These are phyloP conservation scores for Hypoxylon sp. DNA, from an alignment of 2,329 filamentous ascomycete genomes.

Conservation along the genomic window DNA sequence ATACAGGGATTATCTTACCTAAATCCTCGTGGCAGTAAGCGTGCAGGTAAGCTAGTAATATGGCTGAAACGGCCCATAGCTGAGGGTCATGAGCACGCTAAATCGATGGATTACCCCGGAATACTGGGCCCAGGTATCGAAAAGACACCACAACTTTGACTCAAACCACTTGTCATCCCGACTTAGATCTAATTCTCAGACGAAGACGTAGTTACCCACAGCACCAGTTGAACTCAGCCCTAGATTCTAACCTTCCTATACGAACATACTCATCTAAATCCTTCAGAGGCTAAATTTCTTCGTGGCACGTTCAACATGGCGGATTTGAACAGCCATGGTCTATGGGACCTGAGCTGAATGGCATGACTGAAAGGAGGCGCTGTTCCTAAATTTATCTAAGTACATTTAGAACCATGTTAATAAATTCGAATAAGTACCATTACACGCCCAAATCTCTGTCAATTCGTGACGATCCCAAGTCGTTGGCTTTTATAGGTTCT, in stretches of 20 bases:
- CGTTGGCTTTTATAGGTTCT: background rate
- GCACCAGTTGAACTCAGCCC: background rate
- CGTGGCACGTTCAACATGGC: constrained; percentile 1
- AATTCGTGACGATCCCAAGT: background rate
- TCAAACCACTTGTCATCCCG: background rate
- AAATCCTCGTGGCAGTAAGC: constrained; percentile 11
- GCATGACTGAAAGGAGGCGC: background rate
- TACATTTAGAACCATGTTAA: background rate
- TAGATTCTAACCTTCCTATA: background rate
- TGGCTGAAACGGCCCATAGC: constrained; percentile 6
- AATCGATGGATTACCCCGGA: background rate
- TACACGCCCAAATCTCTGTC: background rate
- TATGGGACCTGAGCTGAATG: constrained; percentile 10
- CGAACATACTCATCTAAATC: constrained; percentile 4
- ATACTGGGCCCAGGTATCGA: background rate
- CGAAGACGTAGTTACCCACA: background rate
- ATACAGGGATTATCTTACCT: constrained; percentile 2
- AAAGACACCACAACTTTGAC: background rate
- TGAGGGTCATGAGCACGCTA: background rate
- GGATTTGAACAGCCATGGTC: background rate
- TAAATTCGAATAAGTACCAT: constrained; percentile 8
- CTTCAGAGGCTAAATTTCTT: background rate
- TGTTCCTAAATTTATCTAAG: constrained; percentile 7
- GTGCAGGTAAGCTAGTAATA: constrained; percentile 12
- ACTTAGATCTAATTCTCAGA: background rate